Base-by-base conservation (phyloP, 345 rosid species). In the Anastatica hierochuntica region DNA sequence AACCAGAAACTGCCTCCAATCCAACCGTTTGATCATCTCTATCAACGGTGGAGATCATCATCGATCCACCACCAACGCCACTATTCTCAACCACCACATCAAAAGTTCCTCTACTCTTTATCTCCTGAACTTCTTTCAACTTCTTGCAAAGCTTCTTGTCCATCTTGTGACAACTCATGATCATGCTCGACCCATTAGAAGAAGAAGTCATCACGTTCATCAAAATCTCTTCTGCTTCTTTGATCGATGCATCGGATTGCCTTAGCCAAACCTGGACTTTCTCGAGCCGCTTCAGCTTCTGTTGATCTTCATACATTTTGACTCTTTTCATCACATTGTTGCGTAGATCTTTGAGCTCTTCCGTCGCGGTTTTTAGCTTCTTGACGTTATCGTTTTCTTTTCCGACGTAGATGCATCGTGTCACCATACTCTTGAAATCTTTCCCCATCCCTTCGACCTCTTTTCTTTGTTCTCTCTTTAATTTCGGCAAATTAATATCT, bases 381-480 rank as follows among this genome's bases (percentile, higher is more conserved):
- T 56, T 56, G 14, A 33, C 47, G 49, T 62, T 49, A 27, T 62
- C 63, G 59, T 62, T 60, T 14, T 60, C 72, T 46, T 53, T 67
- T 17, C 41, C 46, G 6, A 67, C 72, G 72, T 67, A 60, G 47
- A 67, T 67, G 56, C 72, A 67, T 18, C 72, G 29, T 47, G 72
- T 60, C n/a, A 67, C 62, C 66, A 67, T 60, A 35, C 67, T 60
- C 55, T 67, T 67, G 34, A 67, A 54, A 47, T 60, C 67, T 67
- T 67, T 67, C 41, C 72, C 72, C 72, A 67, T 67, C 13, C 11
- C 47, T 40, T 34, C 1, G 3, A 6, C 43, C 10, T 21, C 3
- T 5, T 21, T 14, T 3, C 4, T 14, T 11, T 4, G 14, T 24
- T 1, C 16, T 26, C 6, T 8, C 40, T 40, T 48, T n/a, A 24